Conservation (phyloP, 2,329 filamentous ascomycete species). For the Exophiala sp. region DNA sequence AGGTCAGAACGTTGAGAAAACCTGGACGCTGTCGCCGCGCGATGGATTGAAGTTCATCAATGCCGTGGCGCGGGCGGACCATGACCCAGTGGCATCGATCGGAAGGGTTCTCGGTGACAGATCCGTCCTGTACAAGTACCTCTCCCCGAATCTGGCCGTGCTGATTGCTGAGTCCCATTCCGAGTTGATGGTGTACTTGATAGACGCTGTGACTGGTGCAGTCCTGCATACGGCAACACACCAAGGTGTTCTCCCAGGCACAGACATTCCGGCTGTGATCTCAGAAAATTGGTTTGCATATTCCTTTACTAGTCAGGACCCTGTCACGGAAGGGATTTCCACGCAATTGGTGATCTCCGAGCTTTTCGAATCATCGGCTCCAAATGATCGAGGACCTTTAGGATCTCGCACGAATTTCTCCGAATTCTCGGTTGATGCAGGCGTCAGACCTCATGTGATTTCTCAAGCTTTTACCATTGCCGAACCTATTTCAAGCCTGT, state of each 20-base stretch:
- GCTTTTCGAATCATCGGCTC: slow-evolving; percentile 75
- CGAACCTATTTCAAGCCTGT: slow-evolving; percentile 69
- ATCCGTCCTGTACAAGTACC: slow-evolving; percentile 93
- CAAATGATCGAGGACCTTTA: slow-evolving; percentile 79
- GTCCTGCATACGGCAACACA: slow-evolving; percentile 67
- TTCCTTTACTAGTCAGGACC: slow-evolving; percentile 54
- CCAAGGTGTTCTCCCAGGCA: slow-evolving; percentile 64
- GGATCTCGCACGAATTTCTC: slow-evolving; percentile 64
- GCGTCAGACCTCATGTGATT: slow-evolving; percentile 64
- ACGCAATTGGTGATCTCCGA: slow-evolving; percentile 83
- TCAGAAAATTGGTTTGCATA: slow-evolving; percentile 96
- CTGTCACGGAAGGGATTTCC: slow-evolving; percentile 58
- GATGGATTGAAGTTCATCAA: slow-evolving; percentile 61
- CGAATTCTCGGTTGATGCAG: slow-evolving; percentile 60
- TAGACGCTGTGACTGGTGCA: slow-evolving; percentile 81
- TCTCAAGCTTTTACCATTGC: slow-evolving; percentile 77
- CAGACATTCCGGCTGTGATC: slow-evolving; percentile 69
- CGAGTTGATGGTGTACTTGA: slow-evolving; percentile 65
- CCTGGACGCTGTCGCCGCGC: slow-evolving; percentile 69
- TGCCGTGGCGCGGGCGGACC: slow-evolving; percentile 61
- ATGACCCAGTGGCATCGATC: slow-evolving; percentile 90
- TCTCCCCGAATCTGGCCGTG: slow-evolving; percentile 79
- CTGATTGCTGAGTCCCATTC: slow-evolving; percentile 62
- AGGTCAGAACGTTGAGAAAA: slow-evolving; percentile 38
- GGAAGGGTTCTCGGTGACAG: slow-evolving; percentile 88